Base-by-base conservation (phyloP, 306 rosid species). In the Acacia confusa region DNA sequence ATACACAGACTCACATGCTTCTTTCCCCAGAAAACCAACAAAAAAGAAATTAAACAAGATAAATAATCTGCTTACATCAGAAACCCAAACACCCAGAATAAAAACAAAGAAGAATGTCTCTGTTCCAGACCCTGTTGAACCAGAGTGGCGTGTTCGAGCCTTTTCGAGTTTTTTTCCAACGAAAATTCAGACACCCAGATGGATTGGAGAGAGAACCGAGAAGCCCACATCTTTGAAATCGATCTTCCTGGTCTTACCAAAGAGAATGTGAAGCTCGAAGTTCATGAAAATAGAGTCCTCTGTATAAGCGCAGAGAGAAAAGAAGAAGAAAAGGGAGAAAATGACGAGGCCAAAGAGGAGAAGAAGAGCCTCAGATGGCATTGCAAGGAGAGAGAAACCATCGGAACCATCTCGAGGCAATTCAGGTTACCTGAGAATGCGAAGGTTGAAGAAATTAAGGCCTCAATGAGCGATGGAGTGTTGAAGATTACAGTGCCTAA, bases 371-470 rank as follows among this genome's bases (percentile, higher is more conserved):
- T 78, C 4, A 89, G 45, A 61, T 89, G 92, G 92, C 92, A 89
- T 74, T 89, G 91, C 75, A 87, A 72, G 70, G 95, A 91, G 84
- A 89, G 92, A 61, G 61, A 17, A 20, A 74, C 47, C 16, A 32
- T n/a, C 4, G 90, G 84, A 3, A 65, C 69, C 64, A 81, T 86
- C 45, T 43, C 48, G 3, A 91, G 88, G 79, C 41, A 83, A 45
- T 89, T 91, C n/a, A 82, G 89, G 22, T 58, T 91, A 82, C 95
- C 91, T 36, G 91, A 89, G n/a, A 88, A 84, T 78, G 66, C 83
- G 6, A 88, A 84, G 48, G 89, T 87, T 8, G 93, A 85, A 63
- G 90, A 86, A 45, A 82, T 88, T 1, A 86, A 84, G 63, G 93
- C 91, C 27, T 81, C 89, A 40, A 86, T 91, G 86, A 79, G 60